phyloP scores from a whole-genome alignment of 139 green algal genomes.

The Cymbomonas tetramitiformis region DNA sequence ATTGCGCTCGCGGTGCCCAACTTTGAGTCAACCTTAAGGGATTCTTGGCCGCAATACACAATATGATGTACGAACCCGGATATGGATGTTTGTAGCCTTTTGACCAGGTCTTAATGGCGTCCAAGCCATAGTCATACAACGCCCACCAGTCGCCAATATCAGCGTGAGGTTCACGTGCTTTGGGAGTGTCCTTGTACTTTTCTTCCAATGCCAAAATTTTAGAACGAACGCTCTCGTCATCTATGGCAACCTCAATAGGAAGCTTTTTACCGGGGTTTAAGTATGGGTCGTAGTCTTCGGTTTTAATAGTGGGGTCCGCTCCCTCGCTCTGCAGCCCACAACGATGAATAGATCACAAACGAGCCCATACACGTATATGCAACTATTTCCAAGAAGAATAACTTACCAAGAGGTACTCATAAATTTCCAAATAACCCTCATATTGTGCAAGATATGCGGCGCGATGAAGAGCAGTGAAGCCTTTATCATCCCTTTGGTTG shows the following conservation, averaged over 20 bases:
- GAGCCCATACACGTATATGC: too few species aligned
- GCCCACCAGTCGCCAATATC: conserved; percentile 77
- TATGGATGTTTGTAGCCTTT: conserved; percentile 56
- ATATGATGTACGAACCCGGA: too few species aligned
- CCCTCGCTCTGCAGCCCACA: too few species aligned
- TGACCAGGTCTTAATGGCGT: conserved; percentile 52
- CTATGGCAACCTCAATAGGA: conserved; percentile 39
- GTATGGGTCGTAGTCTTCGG: conserved; percentile 72
- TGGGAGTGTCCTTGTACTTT: conserved; percentile 51
- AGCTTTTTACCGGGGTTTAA: conserved; percentile 62
- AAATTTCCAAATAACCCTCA: conserved; percentile 82
- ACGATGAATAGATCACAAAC: too few species aligned
- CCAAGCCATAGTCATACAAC: conserved; percentile 82
- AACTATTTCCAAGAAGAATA: too few species aligned
- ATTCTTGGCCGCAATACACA: too few species aligned
- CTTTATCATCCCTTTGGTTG: conserved; percentile 59
- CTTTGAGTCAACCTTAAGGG: too few species aligned
- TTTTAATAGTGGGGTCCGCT: conserved; percentile 61
- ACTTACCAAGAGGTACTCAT: conserved; percentile 88
- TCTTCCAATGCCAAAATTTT: conserved; percentile 51
- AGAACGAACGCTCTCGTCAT: conserved; percentile 29
- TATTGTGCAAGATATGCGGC: conserved; percentile 74
- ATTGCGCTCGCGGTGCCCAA: too few species aligned
- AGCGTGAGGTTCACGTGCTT: conserved; percentile 44
- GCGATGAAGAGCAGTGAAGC: conserved; percentile 76